Evolutionary conservation across 225 moss, liverwort and hornwort genomes (phyloP).

Genomic region (Straminergon stramineum): DNA sequence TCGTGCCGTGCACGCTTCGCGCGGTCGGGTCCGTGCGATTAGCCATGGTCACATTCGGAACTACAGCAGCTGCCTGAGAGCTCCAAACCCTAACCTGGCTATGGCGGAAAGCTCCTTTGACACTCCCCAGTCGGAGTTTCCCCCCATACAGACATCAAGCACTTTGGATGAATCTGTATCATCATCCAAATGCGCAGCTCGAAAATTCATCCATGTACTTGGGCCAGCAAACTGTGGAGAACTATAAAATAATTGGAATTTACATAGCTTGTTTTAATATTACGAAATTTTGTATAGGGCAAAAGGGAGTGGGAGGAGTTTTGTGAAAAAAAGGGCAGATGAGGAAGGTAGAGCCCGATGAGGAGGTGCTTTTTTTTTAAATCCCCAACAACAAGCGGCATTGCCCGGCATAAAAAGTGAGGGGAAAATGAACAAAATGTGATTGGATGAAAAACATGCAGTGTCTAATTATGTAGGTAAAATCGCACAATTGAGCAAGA

Average conservation of each 20-base stretch:
- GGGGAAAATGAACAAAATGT: neutral
- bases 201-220: neutral
- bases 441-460: neutral
- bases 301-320: neutral
- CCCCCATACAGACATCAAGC: neutral
- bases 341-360: accelerated
- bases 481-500: accelerated
- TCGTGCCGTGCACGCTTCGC: conserved; percentile 96
- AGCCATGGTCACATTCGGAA: conserved; percentile 59
- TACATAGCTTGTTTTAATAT: neutral
- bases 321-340: accelerated
- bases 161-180: neutral
- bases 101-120: neutral
- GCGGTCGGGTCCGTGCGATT: conserved; percentile 98
- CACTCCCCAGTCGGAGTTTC: neutral
- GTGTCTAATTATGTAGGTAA: accelerated
- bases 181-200: neutral
- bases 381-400: accelerated
- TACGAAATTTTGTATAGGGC: neutral
- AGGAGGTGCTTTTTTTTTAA: neutral
- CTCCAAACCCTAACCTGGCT: conserved; percentile 16
- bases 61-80: neutral
- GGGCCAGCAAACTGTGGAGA: neutral
- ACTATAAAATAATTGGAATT: neutral
- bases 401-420: accelerated